Conservation (phyloP, 768 basidiomycete genomes). For the Suillus clintonianus region DNA sequence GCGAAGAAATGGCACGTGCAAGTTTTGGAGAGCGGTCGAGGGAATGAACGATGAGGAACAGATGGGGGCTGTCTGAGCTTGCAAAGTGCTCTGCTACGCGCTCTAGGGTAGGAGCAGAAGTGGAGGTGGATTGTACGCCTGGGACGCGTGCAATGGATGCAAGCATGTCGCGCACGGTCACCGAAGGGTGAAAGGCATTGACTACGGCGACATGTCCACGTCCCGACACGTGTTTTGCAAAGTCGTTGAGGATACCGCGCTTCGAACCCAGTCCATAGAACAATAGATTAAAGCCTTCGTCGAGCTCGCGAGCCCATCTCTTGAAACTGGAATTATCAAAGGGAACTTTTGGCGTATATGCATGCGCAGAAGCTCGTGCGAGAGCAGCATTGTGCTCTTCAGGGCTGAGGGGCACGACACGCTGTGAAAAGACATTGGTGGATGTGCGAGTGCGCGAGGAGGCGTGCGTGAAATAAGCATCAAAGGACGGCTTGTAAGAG, state of each 20-base stretch:
- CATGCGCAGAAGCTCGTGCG: slow-evolving; percentile 5
- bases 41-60: slow-evolving; percentile 88
- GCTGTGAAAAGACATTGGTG: slow-evolving; percentile 73
- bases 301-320: slow-evolving; percentile 70
- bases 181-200: slow-evolving; percentile 75
- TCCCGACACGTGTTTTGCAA: slow-evolving; percentile 62
- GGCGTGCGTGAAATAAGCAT: slow-evolving; percentile 79
- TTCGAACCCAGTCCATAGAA: slow-evolving; percentile 94
- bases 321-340: slow-evolving; percentile 41
- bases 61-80: slow-evolving; percentile 30
- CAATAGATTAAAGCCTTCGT: slow-evolving; percentile 83
- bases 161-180: slow-evolving; percentile 69
- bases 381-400: slow-evolving; percentile 55
- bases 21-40: slow-evolving; percentile 76
- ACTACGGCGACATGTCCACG: slow-evolving; percentile 74
- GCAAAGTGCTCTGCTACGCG: slow-evolving; percentile 68
- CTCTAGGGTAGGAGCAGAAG: slow-evolving; percentile 49
- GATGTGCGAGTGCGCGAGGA: slow-evolving; percentile 72
- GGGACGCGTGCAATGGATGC: slow-evolving; percentile 51
- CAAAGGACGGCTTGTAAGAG: slow-evolving; percentile 60
- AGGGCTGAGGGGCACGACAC: slow-evolving; percentile 68
- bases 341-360: slow-evolving; percentile 19
- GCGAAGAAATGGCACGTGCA: slow-evolving; percentile 65
- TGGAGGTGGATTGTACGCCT: slow-evolving; percentile 14
- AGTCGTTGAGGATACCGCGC: slow-evolving; percentile 68